Evolutionary conservation across 768 basidiomycete genomes (phyloP), one percentile per base, ranked within the genome.

Genomic region (Tubosaeta sp.): DNA sequence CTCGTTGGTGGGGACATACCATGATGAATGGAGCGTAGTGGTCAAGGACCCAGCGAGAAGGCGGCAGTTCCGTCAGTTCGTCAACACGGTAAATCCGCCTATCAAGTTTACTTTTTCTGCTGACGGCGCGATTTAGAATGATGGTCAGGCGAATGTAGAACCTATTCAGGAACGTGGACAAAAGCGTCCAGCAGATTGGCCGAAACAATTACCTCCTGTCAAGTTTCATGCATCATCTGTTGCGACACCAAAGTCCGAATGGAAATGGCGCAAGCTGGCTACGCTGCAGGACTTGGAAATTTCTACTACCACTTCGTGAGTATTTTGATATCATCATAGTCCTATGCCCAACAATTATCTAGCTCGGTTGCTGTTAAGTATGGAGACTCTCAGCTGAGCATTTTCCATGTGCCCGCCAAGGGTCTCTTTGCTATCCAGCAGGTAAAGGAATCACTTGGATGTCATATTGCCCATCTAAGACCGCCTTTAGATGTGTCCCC

Each of bases 371-470:
- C 80, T 12, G 71, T 84, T 34, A 80, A 81, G 48, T 82, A 83
- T 52, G 80, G 81, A 0, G 80, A 84, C 53, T 80, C 79, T 6
- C 85, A 86, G 60, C 67, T 90, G 6, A 86, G 86, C 1, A 71
- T 88, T 25, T 90, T 80, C 63, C 79, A 81, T 60, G 74, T 87
- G 19, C 81, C 84, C 0, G 68, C 69, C 1, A 71, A 75, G 38
- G 80, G 80, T 0, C 77, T 79, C 58, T 88, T 78, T 60, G 83
- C 83, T 1, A 83, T 82, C 2, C 86, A 88, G 61, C 85, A 87
- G 65, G 79, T 86, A 69, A 65, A 61, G 22, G 48, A 45, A 41
- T 2, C n/a, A 32, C 43, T n/a, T 6, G 18, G 5, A 8, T 13
- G 6, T 16, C 34, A 27, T 10, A 0, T 16, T 19, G 14, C 34